Evolutionary conservation across 2,329 filamentous ascomycete genomes (phyloP).

Genomic region (Colletotrichum sp.): DNA sequence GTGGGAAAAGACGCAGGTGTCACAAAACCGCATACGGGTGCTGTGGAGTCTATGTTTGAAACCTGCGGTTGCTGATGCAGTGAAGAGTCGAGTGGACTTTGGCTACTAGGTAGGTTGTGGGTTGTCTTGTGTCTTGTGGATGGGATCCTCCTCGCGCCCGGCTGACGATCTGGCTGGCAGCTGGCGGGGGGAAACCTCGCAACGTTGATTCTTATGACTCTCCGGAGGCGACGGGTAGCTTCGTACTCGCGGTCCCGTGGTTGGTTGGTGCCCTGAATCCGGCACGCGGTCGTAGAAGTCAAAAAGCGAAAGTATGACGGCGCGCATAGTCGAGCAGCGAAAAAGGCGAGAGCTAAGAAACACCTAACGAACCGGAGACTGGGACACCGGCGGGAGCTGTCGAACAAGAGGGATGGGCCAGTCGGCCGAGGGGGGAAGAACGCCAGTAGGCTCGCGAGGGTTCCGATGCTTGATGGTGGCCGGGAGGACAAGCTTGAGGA

Average conservation of each 20-base stretch:
- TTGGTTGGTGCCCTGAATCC: conserved; percentile 5
- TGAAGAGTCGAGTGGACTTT: conserved; percentile 10
- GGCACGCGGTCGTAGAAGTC: conserved; percentile 16
- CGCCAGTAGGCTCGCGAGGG: neutral
- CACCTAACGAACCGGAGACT: conserved; percentile 1
- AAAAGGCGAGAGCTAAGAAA: neutral
- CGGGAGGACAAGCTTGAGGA: neutral
- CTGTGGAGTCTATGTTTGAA: conserved; percentile 19
- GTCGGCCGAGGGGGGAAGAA: neutral
- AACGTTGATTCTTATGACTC: neutral
- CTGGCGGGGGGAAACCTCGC: neutral
- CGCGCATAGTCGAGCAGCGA: conserved; percentile 15
- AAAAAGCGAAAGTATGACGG: conserved; percentile 19
- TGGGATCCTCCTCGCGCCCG: conserved; percentile 4
- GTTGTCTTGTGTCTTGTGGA: neutral
- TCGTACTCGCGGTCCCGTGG: conserved; percentile 11
- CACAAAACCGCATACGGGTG: conserved; percentile 33
- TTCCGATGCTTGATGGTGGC: conserved; percentile 14
- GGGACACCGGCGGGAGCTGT: neutral
- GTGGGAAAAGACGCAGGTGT: conserved; percentile 29
- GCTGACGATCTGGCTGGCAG: conserved; percentile 1
- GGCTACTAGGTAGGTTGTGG: neutral
- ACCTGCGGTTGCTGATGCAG: conserved; percentile 19
- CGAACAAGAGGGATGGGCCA: neutral
- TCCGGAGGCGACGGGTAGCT: conserved; percentile 15